phyloP scores from a whole-genome alignment of 495 filamentous ascomycete genomes.

The Neurospora cerealis region DNA sequence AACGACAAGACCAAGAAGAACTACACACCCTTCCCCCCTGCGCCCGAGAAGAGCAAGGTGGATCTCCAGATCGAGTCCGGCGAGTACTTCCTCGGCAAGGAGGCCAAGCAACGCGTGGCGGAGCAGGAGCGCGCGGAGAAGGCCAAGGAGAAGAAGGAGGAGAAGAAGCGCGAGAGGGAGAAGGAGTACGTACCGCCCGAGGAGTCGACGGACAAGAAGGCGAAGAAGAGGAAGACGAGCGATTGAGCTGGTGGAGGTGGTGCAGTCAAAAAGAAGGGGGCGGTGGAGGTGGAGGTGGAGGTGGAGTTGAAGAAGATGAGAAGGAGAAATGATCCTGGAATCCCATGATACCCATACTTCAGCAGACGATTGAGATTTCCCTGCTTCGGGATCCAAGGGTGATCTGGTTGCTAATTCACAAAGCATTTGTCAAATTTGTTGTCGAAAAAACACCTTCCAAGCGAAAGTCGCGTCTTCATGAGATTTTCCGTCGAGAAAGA shows the following conservation, averaged over 20 bases:
- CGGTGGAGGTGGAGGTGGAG: neutral
- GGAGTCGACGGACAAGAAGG: slow-evolving; percentile 56
- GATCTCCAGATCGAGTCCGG: slow-evolving; percentile 96
- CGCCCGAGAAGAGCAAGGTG: slow-evolving; percentile 72
- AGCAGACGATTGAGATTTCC: neutral
- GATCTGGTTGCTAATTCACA: neutral
- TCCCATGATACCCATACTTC: slow-evolving; percentile 20
- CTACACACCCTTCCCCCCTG: slow-evolving; percentile 74
- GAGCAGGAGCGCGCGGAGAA: slow-evolving; percentile 71
- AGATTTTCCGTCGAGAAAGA: neutral
- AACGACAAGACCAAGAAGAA: slow-evolving; percentile 88
- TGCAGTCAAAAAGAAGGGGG: neutral
- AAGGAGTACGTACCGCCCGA: slow-evolving; percentile 79
- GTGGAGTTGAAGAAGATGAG: neutral
- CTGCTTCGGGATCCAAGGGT: neutral
- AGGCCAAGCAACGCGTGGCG: slow-evolving; percentile 74
- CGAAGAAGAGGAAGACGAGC: slow-evolving; percentile 47
- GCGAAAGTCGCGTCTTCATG: neutral
- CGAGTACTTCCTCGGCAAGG: slow-evolving; percentile 90
- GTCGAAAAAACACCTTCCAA: neutral
- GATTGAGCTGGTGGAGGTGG: slow-evolving; percentile 17
- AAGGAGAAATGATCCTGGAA: slow-evolving; percentile 5
- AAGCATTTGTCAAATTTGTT: neutral
- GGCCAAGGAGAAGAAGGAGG: slow-evolving; percentile 73
- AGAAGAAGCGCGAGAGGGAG: slow-evolving; percentile 77